phyloP scores from a whole-genome alignment of 495 filamentous ascomycete species.

The Echria macrotheca region DNA sequence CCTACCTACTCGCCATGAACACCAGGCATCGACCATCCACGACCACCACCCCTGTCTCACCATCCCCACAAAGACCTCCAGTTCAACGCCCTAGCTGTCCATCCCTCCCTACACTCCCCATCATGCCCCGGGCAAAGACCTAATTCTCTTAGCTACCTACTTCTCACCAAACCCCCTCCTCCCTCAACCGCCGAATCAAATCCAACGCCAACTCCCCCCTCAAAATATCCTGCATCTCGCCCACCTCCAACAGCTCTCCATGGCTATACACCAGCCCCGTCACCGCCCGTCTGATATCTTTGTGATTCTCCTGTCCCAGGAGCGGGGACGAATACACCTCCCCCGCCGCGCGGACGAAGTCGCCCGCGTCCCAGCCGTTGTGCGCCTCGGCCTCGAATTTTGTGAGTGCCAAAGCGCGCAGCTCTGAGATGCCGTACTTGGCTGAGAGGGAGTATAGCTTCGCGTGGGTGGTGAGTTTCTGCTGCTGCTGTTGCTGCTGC shows the following conservation, averaged over 20 bases:
- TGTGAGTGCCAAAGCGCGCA: conserved; percentile 32
- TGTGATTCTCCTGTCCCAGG: neutral
- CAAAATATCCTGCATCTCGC: neutral
- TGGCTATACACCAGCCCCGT: conserved; percentile 1
- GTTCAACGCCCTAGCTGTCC: too few relatives aligned
- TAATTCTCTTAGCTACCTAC: too few relatives aligned
- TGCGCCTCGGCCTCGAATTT: conserved; percentile 34
- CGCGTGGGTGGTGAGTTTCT: conserved; percentile 12
- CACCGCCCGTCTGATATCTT: neutral
- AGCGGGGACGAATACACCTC: conserved; percentile 32
- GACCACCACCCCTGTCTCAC: too few relatives aligned
- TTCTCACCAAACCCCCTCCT: conserved; percentile 4
- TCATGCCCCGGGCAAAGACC: too few relatives aligned
- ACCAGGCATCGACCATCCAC: too few relatives aligned
- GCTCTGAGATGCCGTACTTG: conserved; percentile 36
- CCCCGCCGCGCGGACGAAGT: conserved; percentile 35
- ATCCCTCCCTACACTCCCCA: too few relatives aligned
- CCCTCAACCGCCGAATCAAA: conserved; percentile 3
- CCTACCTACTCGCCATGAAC: too few relatives aligned
- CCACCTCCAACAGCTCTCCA: neutral
- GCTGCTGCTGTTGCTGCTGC: neutral
- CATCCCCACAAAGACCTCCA: too few relatives aligned
- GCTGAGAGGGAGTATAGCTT: conserved; percentile 18
- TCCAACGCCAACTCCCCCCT: conserved; percentile 8
- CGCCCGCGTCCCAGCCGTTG: conserved; percentile 23